A percentile compares a stretch with the other conserved stretches of the same genome.
These are phyloP conservation scores for Micromonas commoda DNA, from an alignment of 139 green algal species.

Conservation along the genomic window DNA sequence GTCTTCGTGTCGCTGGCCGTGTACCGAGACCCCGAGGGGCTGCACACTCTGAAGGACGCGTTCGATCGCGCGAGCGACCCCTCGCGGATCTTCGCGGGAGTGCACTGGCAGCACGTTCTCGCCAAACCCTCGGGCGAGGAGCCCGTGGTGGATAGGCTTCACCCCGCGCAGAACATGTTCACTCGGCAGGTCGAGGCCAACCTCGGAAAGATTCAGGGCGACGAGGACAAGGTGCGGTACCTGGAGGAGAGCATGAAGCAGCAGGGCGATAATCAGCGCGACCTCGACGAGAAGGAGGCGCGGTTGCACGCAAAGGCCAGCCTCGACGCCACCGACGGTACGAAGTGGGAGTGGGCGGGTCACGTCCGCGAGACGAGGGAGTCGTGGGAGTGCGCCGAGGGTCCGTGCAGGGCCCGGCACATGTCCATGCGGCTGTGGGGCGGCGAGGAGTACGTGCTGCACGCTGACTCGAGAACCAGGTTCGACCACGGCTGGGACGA, in stretches of 20 bases:
- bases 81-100: conserved; percentile 46
- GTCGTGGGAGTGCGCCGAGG: conserved; percentile 43
- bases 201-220: conserved; percentile 6
- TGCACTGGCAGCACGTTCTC: conserved; percentile 60
- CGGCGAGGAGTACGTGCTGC: conserved; percentile 64
- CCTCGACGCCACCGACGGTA: background rate
- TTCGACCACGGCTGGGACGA: conserved; percentile 21
- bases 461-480: conserved; percentile 32
- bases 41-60: conserved; percentile 55
- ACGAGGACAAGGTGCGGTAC: conserved; percentile 7
- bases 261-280: conserved; percentile 17
- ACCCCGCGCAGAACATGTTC: background rate
- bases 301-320: background rate
- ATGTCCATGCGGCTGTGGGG: conserved; percentile 55
- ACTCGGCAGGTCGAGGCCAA: background rate
- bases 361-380: conserved; percentile 57
- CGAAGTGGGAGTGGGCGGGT: background rate
- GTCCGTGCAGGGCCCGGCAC: conserved; percentile 58
- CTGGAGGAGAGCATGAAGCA: background rate
- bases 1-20: conserved; percentile 72
- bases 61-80: conserved; percentile 50
- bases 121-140: background rate
- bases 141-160: background rate
- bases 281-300: conserved; percentile 3
- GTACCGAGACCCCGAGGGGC: conserved; percentile 63